Base-by-base conservation (phyloP, 352 stramenopile species). In the Phytophthora lateralis region DNA sequence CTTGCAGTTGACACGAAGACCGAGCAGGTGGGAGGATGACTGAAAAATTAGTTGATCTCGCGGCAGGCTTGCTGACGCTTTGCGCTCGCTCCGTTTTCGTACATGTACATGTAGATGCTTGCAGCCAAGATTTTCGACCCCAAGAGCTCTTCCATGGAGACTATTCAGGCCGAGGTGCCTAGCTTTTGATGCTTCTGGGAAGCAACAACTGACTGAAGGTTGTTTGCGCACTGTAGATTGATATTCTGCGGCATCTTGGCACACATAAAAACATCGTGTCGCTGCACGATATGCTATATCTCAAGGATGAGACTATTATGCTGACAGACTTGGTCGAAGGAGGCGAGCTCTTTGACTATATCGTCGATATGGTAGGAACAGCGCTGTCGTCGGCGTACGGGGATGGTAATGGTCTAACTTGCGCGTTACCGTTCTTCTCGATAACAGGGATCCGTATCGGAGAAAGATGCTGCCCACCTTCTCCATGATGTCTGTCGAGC, bases 281-380 rank as follows among this genome's bases (percentile, higher is more conserved):
- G 9, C 70, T 93, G 8, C 78, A 88, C 17, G 82, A 91, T 50
- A 78, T 91, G 17, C 52, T 91, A 7, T 80, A 78, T 47, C 56
- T 78, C 4, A 65, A 84, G 35, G 63, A 86, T 24, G 75, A 90
- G 60, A 91, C 80, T 8, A 91, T 91, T 50, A 90, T 93, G 82
- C 71, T 93, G 55, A 90, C 71, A 50, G 84, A 93, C 45, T 71
- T 93, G 10, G 80, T 90, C 17, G 66, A 87, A 68, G 84, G 84
- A 42, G 82, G 84, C 26, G 82, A 93, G 57, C 69, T 93, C 6
- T 91, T 93, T 48, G 76, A 91, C 68, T 93, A 88, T 54, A 93
- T 93, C 27, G 82, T 90, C 15, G 72, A 89, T 47, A 81, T 82
- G 76, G 78, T 88, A 1, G 14, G 53, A 17, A 47, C 14, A 17